Conservation (phyloP, 305 asterid species). For the Plantago lanceolata region DNA sequence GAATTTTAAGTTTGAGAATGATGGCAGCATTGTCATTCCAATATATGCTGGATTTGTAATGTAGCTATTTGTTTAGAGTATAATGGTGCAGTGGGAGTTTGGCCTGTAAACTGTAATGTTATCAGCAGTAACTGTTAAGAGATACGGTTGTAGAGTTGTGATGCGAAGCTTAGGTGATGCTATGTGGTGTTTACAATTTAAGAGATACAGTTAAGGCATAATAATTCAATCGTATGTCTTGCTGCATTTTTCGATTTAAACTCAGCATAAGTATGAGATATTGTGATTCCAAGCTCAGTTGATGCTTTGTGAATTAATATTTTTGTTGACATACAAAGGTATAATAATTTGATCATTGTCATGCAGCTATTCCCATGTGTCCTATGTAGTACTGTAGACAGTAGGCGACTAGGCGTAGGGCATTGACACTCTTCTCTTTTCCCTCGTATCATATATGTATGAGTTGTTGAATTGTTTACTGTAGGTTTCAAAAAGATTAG, state of each 20-base stretch:
- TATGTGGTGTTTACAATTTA: background rate
- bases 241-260: background rate
- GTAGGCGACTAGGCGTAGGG: background rate
- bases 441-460: background rate
- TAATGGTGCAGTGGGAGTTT: no score
- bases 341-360: no score
- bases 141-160: background rate
- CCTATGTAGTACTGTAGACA: background rate
- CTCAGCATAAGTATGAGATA: background rate
- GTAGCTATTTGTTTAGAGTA: background rate
- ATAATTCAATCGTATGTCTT: background rate
- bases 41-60: background rate
- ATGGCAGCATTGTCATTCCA: background rate
- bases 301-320: background rate
- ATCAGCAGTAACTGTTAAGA: background rate
- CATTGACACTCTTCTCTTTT: background rate
- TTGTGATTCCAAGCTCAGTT: background rate
- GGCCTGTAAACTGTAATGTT: background rate
- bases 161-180: background rate
- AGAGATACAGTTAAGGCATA: background rate
- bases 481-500: conserved; percentile 87
- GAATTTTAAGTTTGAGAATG: no score
- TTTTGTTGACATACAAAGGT: background rate
- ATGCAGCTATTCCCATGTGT: background rate
- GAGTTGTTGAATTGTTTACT: conserved; percentile 1